Conservation (phyloP, 1,284 basidiomycete species). For the Moesziomyces antarcticus region DNA sequence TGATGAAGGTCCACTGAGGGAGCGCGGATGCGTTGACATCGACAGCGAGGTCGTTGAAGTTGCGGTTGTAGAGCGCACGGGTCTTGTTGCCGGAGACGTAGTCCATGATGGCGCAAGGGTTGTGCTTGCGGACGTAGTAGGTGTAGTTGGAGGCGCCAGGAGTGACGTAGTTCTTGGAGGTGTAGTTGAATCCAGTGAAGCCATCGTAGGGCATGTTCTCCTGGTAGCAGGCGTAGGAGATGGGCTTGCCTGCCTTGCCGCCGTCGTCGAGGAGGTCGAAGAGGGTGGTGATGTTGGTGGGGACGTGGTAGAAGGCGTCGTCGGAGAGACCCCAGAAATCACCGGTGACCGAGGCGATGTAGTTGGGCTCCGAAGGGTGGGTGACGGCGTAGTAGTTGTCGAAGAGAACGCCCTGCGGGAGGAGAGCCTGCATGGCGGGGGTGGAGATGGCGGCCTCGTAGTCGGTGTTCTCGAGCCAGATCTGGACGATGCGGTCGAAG, state of each 20-base stretch:
- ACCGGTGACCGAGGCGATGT: constrained; percentile 70
- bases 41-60: constrained; percentile 73
- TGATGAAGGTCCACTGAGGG: constrained; percentile 76
- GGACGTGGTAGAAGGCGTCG: constrained; percentile 70
- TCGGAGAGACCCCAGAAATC: constrained; percentile 74
- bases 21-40: constrained; percentile 72
- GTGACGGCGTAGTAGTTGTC: constrained; percentile 74
- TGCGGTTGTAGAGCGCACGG: constrained; percentile 72
- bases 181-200: constrained; percentile 70
- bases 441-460: constrained; percentile 68
- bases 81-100: constrained; percentile 70
- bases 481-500: constrained; percentile 73
- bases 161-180: constrained; percentile 71
- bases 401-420: constrained; percentile 70
- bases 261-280: constrained; percentile 76
- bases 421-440: constrained; percentile 71
- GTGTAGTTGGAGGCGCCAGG: constrained; percentile 69
- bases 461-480: constrained; percentile 75
- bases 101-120: constrained; percentile 72
- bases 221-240: constrained; percentile 69
- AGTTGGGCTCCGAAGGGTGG: constrained; percentile 75
- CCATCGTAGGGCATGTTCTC: constrained; percentile 75
- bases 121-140: constrained; percentile 66
- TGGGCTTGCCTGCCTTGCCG: constrained; percentile 63
- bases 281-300: constrained; percentile 72